Base-by-base conservation (phyloP, 768 basidiomycete species). In the Tephrocybe sp. region DNA sequence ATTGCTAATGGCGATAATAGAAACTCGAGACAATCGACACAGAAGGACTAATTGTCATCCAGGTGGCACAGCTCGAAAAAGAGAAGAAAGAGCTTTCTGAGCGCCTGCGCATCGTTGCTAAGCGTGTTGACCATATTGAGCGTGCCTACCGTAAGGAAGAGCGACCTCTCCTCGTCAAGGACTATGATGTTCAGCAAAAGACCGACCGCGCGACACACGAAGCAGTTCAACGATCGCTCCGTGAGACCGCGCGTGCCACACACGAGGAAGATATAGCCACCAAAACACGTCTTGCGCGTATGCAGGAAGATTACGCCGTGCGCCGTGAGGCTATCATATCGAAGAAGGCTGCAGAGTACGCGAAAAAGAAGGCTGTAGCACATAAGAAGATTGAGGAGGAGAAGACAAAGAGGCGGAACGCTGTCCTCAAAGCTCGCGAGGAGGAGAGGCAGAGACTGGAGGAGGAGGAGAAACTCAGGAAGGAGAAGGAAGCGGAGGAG, bases 141-240 rank as follows among this genome's bases (percentile, higher is more conserved):
- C 92, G 94, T 46, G 94, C 95, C 0, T 90, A 87, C 71, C 87
- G 96, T 58, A 92, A 93, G 67, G 94, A 93, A 41, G 96, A 98
- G 64, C 80, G 85, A 5, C 89, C 94, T 0, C 75, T 98, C 3
- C 78, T 98, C 36, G 80, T 78, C 1, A 74, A 88, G 57, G 97
- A 98, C 67, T 98, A 98, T 63, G 85, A 87, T 26, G 66, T 73
- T 3, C 96, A 99, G 64, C 92, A 97, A 65, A 77, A 78, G 31
- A 74, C 74, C 28, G 95, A 98, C 69, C 80, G 78, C 13, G 69
- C 75, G 31, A 84, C 82, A 1, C 91, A 90, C 65, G 80, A 88
- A 37, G 62, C 69, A 1, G 69, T 83, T 13, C 85, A 87, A 54
- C 72, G 71, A 34, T 65, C 78, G 0, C 82, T 84, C 25, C 62